phyloP scores from a whole-genome alignment of 169 alveolate species.

The Eimeria brunetti region DNA sequence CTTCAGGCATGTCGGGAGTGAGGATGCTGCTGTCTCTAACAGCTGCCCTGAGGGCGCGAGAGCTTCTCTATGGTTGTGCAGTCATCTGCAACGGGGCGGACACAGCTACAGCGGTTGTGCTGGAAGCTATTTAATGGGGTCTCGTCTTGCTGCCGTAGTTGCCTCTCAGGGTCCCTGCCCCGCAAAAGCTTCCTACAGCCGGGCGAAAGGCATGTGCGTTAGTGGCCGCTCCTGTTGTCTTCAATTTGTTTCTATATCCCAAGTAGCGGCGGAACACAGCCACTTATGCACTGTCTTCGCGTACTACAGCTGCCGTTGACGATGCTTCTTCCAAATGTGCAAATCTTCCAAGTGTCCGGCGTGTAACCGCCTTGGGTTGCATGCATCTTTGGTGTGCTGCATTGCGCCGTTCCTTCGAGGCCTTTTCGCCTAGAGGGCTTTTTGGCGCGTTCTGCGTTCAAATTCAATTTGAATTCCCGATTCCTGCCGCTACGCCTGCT shows the following conservation, averaged over 20 bases:
- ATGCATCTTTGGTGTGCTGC: neutral
- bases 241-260: neutral
- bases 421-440: neutral
- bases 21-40: slow-evolving; percentile 88
- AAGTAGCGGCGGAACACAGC: neutral
- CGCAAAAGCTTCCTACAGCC: neutral
- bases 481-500: too few species aligned
- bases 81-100: slow-evolving; percentile 94
- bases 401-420: neutral
- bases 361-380: neutral
- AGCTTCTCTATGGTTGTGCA: slow-evolving; percentile 87
- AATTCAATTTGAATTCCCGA: too few species aligned
- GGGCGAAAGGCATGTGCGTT: neutral
- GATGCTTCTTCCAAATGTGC: neutral
- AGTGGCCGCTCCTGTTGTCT: neutral
- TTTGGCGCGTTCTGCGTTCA: neutral
- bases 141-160: neutral
- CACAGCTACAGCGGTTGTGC: slow-evolving; percentile 90
- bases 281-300: neutral
- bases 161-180: neutral
- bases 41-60: slow-evolving; percentile 85
- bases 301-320: neutral
- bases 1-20: slow-evolving; percentile 87
- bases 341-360: neutral
- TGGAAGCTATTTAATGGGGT: slow-evolving; percentile 81